Base-by-base conservation (phyloP, 306 rosid species). In the Trichosanthes cucumerina region DNA sequence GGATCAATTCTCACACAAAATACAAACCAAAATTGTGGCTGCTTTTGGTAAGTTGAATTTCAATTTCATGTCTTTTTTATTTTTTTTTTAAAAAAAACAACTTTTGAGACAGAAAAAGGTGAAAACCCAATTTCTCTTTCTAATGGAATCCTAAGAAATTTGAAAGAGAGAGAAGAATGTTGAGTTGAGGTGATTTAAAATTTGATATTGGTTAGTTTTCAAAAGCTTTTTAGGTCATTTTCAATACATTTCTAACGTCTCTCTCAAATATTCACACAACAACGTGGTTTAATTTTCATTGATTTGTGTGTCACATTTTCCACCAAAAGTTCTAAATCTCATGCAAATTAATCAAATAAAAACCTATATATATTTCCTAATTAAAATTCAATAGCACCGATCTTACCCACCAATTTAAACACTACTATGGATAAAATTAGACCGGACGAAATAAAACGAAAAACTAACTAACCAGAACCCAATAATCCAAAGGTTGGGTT, bases 181-280 rank as follows among this genome's bases (percentile, higher is more conserved):
- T 6, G 7, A 39, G 41, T 26, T 6, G 7, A 23, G 16, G 1
- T 23, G 63, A 59, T 59, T 26, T 26, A 62, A 62, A 62, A 28
- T 62, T 53, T 7, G 26, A 34, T n/a, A 41, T 31, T 69, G 11
- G 54, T 69, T 21, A 6, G 28, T 68, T 39, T 65, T 36, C 49
- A 65, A 65, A 63, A 33, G 74, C 15, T 38, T 36, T 44, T 70
- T 70, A 36, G 31, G 54, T 14, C 34, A 70, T 41, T 39, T 68
- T 12, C 31, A 43, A 38, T 70, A 56, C 76, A 70, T 70, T 43
- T 70, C 56, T 13, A 70, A 70, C 76, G 76, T 70, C 53, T 64
- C 13, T 64, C 70, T 23, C 36, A 12, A 21, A 19, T 19, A 2
- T 39, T 41, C 47, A 68, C 10, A 10, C 9, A n/a, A 68, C 16